Conservation (phyloP, 495 filamentous ascomycete genomes). For the Saxophila tyrrhenica region DNA sequence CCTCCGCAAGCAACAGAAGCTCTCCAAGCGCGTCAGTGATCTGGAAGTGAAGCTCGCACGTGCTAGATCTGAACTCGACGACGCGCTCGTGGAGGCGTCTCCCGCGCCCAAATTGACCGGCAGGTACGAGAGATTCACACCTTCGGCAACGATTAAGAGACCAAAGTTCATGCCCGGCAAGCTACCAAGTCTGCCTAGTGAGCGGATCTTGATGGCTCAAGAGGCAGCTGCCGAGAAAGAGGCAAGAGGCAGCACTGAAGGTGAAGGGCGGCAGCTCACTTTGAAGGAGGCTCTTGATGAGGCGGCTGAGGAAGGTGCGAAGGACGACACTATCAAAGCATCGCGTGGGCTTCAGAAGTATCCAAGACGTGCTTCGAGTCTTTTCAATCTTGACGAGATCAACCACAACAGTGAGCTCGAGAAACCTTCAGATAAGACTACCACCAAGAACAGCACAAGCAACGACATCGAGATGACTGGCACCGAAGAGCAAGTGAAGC, state of each 20-base stretch:
- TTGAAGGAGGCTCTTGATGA: background rate
- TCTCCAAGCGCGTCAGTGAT: conserved; percentile 54
- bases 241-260: background rate
- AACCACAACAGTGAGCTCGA: background rate
- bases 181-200: conserved; percentile 49
- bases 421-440: background rate
- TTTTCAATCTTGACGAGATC: conserved; percentile 10
- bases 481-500: background rate
- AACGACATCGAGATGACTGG: background rate
- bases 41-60: conserved; percentile 50
- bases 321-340: conserved; percentile 11
- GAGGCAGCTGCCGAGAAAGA: conserved; percentile 4
- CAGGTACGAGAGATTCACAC: conserved; percentile 19
- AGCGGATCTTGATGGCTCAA: conserved; percentile 36
- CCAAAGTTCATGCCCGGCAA: conserved; percentile 42
- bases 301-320: background rate
- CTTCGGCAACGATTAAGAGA: conserved; percentile 28
- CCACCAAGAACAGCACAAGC: too few relatives aligned
- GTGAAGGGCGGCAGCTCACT: background rate
- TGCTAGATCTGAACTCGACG: conserved; percentile 47
- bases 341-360: conserved; percentile 2
- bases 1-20: conserved; percentile 47
- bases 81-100: conserved; percentile 36
- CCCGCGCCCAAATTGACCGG: conserved; percentile 21
- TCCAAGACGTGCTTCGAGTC: conserved; percentile 11